A percentile compares a stretch with the other conserved stretches of the same genome.
phyloP scores from a whole-genome alignment of 441 rosid species.

The Populus hybrid region DNA sequence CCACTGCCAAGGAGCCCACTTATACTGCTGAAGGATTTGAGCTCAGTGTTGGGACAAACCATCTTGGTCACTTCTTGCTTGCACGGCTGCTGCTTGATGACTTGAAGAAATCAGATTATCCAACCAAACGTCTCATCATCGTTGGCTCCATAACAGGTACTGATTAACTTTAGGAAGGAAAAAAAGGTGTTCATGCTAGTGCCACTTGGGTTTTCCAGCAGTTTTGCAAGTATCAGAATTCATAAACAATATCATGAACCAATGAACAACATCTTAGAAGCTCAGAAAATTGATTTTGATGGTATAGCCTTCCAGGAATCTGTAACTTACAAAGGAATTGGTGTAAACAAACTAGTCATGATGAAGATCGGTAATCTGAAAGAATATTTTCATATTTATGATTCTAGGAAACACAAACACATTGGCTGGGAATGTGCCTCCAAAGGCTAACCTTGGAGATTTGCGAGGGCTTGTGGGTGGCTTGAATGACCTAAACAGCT shows the following conservation, averaged over 20 bases:
- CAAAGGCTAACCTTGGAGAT: slow-evolving; percentile 92
- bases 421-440: slow-evolving; percentile 88
- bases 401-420: slow-evolving; percentile 80
- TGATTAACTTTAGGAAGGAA: background rate
- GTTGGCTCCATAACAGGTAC: slow-evolving; percentile 93
- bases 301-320: background rate
- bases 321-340: background rate
- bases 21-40: slow-evolving; percentile 94
- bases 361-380: background rate
- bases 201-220: background rate
- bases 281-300: background rate
- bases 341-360: background rate
- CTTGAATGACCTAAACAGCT: slow-evolving; percentile 58
- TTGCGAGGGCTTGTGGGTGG: slow-evolving; percentile 79
- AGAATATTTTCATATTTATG: background rate
- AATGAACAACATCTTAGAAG: background rate
- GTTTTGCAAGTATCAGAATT: background rate
- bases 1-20: slow-evolving; percentile 82
- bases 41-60: slow-evolving; percentile 87
- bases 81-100: slow-evolving; percentile 75
- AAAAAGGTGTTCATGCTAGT: background rate
- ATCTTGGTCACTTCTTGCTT: slow-evolving; percentile 83
- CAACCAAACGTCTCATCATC: slow-evolving; percentile 75
- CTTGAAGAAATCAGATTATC: slow-evolving; percentile 65
- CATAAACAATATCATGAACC: background rate